Base-by-base conservation (phyloP, 371 early-diverging fungal species). In the Lichtheimia hyalospora region DNA sequence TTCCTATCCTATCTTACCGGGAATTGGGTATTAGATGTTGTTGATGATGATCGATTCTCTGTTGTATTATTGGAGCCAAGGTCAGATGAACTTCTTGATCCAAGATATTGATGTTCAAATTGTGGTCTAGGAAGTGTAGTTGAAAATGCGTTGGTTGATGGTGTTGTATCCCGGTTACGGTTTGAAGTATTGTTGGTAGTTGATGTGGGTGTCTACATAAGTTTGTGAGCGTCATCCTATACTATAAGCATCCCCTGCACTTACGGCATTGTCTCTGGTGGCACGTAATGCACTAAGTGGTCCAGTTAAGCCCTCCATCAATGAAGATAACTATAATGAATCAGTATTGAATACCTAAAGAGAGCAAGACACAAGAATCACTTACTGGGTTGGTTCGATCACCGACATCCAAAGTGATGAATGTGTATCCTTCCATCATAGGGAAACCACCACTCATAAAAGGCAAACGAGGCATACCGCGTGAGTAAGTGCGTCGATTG, bases 401-500 rank as follows among this genome's bases (percentile, higher is more conserved):
- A 21, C 66, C 67, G 21, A 72, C 54, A 49, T 79, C 79, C 4
- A 79, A 50, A 3, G 79, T 75, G 46, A 79, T 79, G 41, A 79
- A 70, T 46, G 79, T 72, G 49, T 75, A 75, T 18, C 79, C 79
- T 67, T 79, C 79, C 72, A 79, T 70, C 64, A 70, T 63, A 24
- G 73, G 73, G 3, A 64, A 57, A 43, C 73, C 53, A 15, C 60
- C 57, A 8, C 63, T 56, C 15, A 71, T 51, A 6, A 64, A 49
- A 14, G 69, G 67, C 48, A 74, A 61, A 24, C 69, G 69, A 16
- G 60, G 51, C 4, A 39, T 40, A 57, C 57, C 42, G 55, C 56
- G 57, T 21, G 61, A 60, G 53, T 57, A 64, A 13, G 61, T 52
- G 15, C 67, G 58, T 20, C 62, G 52, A 39, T 52, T 54, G 23